These are phyloP conservation scores for Pulveroboletus sp. DNA, from an alignment of 768 basidiomycete genomes.

Conservation along the genomic window DNA sequence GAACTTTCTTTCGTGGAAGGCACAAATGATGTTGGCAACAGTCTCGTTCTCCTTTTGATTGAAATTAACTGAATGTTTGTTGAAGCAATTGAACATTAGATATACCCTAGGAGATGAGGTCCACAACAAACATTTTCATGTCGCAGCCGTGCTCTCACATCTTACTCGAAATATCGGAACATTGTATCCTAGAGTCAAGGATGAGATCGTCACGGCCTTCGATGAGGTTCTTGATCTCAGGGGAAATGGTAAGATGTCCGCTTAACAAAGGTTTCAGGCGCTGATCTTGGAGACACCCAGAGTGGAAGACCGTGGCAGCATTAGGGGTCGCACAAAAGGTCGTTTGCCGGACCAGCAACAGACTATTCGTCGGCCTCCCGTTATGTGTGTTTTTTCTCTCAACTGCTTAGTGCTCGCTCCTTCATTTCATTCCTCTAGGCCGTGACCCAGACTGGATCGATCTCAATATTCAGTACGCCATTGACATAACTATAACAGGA, in stretches of 20 bases:
- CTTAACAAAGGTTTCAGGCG: no score
- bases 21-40: slow-evolving; percentile 31
- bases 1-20: slow-evolving; percentile 23
- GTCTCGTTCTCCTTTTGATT: not conserved
- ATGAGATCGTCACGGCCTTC: slow-evolving; percentile 44
- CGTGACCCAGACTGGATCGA: slow-evolving; percentile 5
- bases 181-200: slow-evolving; percentile 39
- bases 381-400: slow-evolving; percentile 36
- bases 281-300: slow-evolving; percentile 18
- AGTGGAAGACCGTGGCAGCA: slow-evolving; percentile 37
- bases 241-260: slow-evolving; percentile 7
- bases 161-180: slow-evolving; percentile 38
- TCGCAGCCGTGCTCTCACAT: slow-evolving; percentile 22
- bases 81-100: slow-evolving; percentile 35
- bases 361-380: slow-evolving; percentile 47
- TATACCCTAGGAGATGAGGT: slow-evolving; percentile 37
- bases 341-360: slow-evolving; percentile 41
- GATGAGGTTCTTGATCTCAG: slow-evolving; percentile 33
- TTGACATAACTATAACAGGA: slow-evolving; percentile 20
- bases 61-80: not conserved
- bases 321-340: slow-evolving; percentile 29
- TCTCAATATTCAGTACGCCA: slow-evolving; percentile 28
- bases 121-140: slow-evolving; percentile 26
- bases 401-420: not conserved
- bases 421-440: not conserved